These are phyloP conservation scores for Sesbania bispinosa DNA, from an alignment of 306 rosid genomes.

Conservation along the genomic window DNA sequence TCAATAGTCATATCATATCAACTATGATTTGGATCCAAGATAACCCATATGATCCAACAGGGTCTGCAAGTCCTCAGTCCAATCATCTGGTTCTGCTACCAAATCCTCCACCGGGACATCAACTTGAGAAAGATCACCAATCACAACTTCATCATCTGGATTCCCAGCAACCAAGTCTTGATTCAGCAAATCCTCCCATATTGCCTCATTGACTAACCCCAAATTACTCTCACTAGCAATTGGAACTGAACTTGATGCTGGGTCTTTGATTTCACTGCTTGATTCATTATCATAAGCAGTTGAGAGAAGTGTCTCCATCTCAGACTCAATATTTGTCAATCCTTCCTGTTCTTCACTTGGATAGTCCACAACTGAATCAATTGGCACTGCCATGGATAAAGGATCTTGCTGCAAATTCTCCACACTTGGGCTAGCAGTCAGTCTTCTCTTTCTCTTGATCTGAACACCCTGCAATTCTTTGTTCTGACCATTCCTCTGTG, in stretches of 20 bases:
- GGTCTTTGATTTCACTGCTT: conserved; percentile 40
- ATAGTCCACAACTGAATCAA: conserved; percentile 19
- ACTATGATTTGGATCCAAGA: conserved; percentile 42
- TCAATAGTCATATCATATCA: background rate
- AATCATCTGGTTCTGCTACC: conserved; percentile 35
- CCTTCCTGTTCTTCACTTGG: conserved; percentile 39
- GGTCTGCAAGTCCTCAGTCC: conserved; percentile 64
- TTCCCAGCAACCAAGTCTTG: conserved; percentile 50
- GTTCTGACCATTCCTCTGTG: conserved; percentile 32
- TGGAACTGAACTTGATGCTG: conserved; percentile 26
- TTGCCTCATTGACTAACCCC: conserved; percentile 32
- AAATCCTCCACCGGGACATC: conserved; percentile 60
- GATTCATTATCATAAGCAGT: conserved; percentile 46
- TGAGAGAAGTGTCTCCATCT: conserved; percentile 54
- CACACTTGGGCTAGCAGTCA: conserved; percentile 47
- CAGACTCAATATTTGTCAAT: conserved; percentile 41
- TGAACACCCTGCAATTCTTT: conserved; percentile 38
- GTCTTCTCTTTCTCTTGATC: conserved; percentile 61
- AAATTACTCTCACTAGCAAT: conserved; percentile 20
- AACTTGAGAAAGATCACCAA: conserved; percentile 45
- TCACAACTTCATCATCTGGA: conserved; percentile 44
- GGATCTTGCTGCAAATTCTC: conserved; percentile 56
- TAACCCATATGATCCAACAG: conserved; percentile 78
- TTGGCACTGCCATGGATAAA: conserved; percentile 11
- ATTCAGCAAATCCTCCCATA: conserved; percentile 64